phyloP scores from a whole-genome alignment of 768 basidiomycete species.

The Dictyophora rubrovolvata region DNA sequence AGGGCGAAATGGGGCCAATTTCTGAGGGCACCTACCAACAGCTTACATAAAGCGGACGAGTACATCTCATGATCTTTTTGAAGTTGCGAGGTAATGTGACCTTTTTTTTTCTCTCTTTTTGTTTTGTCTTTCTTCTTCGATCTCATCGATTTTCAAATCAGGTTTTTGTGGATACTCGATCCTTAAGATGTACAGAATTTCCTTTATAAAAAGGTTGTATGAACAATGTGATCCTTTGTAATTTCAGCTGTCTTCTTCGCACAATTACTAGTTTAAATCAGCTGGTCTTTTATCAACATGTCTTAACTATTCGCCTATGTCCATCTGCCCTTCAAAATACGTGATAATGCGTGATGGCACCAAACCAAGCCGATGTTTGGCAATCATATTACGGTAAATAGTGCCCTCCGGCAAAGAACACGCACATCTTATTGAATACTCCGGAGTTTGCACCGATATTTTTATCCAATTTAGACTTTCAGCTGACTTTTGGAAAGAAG shows the following conservation, averaged over 20 bases:
- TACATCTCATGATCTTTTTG: neutral
- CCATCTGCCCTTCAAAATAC: too few relatives aligned
- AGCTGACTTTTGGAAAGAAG: neutral
- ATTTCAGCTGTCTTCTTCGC: neutral
- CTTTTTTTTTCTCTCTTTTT: neutral
- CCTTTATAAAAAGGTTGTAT: neutral
- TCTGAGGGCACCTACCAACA: constrained; percentile 4
- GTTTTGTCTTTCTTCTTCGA: neutral
- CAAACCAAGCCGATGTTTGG: too few relatives aligned
- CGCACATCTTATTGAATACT: neutral
- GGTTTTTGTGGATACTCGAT: neutral
- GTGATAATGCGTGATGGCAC: too few relatives aligned
- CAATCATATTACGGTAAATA: too few relatives aligned
- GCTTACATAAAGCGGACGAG: neutral
- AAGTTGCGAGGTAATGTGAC: neutral
- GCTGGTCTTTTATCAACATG: too few relatives aligned
- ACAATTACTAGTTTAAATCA: too few relatives aligned
- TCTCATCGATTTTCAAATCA: neutral
- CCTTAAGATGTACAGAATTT: neutral
- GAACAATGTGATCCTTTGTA: neutral
- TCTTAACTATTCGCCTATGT: too few relatives aligned
- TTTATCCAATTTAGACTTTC: neutral
- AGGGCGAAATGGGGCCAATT: constrained; percentile 1
- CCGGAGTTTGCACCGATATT: neutral
- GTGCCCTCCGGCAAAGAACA: too few relatives aligned